phyloP scores from a whole-genome alignment of 305 asterid species.

The Rubia peregrina region DNA sequence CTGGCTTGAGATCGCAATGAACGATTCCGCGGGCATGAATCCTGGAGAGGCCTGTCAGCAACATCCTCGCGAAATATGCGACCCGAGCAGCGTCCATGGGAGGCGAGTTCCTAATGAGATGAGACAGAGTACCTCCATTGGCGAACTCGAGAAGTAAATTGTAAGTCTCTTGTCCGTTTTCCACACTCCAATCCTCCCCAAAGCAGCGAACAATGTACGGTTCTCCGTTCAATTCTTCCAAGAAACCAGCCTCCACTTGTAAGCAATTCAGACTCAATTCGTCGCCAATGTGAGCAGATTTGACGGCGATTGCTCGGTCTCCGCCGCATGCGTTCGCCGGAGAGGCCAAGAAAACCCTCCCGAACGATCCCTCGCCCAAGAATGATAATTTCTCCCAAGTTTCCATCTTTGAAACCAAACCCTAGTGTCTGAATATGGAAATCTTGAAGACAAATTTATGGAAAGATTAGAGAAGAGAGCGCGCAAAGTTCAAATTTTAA shows the following conservation, averaged over 20 bases:
- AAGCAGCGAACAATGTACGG: neutral
- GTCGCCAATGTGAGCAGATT: neutral
- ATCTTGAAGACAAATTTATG: neutral
- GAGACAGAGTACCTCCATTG: neutral
- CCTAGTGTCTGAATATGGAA: neutral
- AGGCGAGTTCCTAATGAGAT: neutral
- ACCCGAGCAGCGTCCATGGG: neutral
- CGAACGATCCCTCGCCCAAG: neutral
- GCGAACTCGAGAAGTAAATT: neutral
- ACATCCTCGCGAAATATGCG: neutral
- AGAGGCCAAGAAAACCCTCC: neutral
- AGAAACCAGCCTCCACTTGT: neutral
- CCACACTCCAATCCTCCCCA: neutral
- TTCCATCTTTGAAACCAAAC: neutral
- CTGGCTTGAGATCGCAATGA: neutral
- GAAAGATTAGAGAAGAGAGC: neutral
- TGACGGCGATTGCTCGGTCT: neutral
- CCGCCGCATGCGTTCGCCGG: neutral
- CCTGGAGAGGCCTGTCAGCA: neutral
- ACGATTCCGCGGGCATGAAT: neutral
- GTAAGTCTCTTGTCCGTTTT: neutral
- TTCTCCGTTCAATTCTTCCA: neutral
- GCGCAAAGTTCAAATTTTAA: too few relatives aligned
- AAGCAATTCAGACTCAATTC: neutral
- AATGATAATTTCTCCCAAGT: neutral